These are phyloP conservation scores for Pulicaria dysenterica DNA, from an alignment of 129 eudicot species.

Conservation along the genomic window DNA sequence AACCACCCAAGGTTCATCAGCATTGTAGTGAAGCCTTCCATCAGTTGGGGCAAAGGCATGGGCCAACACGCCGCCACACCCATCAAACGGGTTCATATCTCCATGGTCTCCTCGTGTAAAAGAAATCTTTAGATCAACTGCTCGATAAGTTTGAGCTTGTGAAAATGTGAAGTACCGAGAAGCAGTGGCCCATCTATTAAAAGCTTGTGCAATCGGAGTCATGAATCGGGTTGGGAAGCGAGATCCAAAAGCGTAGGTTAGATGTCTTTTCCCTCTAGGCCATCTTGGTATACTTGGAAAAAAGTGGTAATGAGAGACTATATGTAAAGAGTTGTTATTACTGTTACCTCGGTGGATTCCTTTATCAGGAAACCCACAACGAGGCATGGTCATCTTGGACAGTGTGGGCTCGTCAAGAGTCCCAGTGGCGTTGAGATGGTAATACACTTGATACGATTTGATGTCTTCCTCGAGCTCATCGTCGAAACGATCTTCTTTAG, in stretches of 20 bases:
- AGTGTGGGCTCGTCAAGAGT: conserved; percentile 32
- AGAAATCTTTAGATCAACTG: conserved; percentile 35
- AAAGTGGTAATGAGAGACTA: conserved; percentile 30
- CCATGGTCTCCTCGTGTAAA: conserved; percentile 36
- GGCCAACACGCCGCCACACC: conserved; percentile 42
- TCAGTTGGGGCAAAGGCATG: conserved; percentile 40
- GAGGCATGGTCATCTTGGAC: conserved; percentile 32
- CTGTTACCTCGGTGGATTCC: conserved; percentile 13
- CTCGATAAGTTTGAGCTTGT: conserved; percentile 23
- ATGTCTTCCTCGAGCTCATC: conserved; percentile 36
- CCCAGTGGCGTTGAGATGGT: conserved; percentile 40
- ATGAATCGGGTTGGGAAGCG: conserved; percentile 26
- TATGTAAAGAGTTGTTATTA: conserved; percentile 16
- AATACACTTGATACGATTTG: conserved; percentile 42
- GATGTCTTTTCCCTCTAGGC: conserved; percentile 25
- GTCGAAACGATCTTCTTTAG: conserved; percentile 32
- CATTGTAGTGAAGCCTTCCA: conserved; percentile 39
- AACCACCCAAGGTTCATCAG: conserved; percentile 31
- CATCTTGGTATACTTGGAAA: conserved; percentile 26
- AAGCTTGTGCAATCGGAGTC: conserved; percentile 29
- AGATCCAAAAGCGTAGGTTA: conserved; percentile 38
- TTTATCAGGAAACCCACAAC: conserved; percentile 44
- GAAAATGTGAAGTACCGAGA: conserved; percentile 34
- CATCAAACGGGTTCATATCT: conserved; percentile 44
- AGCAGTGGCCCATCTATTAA: conserved; percentile 33